Percentiles rank a stretch among this genome's conserved stretches.
phyloP scores from a whole-genome alignment of 176 grass and related monocot species.

The Avena insularis region DNA sequence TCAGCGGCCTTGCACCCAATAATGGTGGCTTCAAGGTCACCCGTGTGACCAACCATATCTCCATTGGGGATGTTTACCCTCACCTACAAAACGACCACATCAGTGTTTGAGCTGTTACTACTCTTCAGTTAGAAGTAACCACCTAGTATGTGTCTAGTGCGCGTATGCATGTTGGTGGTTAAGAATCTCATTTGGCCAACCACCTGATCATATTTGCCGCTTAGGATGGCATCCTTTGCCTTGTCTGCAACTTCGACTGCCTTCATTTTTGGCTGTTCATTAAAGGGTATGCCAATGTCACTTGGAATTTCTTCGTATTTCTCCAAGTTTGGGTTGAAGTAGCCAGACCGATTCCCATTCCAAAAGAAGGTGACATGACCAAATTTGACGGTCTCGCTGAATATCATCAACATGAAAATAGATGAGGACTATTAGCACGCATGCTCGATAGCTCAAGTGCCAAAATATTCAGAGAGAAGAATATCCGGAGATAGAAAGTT shows the following conservation, averaged over 20 bases:
- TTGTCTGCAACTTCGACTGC: slow-evolving; percentile 86
- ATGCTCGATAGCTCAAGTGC: background rate
- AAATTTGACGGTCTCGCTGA: slow-evolving; percentile 95
- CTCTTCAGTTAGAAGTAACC: too few species aligned
- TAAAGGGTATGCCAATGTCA: slow-evolving; percentile 84
- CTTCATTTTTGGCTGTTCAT: slow-evolving; percentile 89
- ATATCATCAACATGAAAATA: background rate
- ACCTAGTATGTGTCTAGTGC: background rate
- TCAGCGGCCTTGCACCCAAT: slow-evolving; percentile 83
- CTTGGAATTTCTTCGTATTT: slow-evolving; percentile 91
- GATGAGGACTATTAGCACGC: background rate
- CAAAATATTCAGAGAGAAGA: background rate
- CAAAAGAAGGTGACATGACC: slow-evolving; percentile 98
- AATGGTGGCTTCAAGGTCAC: slow-evolving; percentile 87
- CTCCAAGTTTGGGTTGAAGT: slow-evolving; percentile 72
- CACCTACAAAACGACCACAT: slow-evolving; percentile 48
- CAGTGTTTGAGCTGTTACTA: background rate
- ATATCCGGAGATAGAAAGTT: background rate
- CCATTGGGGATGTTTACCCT: slow-evolving; percentile 86
- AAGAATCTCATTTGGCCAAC: slow-evolving; percentile 2
- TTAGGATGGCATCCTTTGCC: slow-evolving; percentile 79
- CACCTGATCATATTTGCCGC: slow-evolving; percentile 86
- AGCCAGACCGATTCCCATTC: slow-evolving; percentile 98
- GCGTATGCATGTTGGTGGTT: background rate
- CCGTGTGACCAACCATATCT: slow-evolving; percentile 95